Evolutionary conservation across 1,139 yeast species (phyloP), one percentile per base, ranked within the genome.

Genomic region (Sugiyamaella novakii): DNA sequence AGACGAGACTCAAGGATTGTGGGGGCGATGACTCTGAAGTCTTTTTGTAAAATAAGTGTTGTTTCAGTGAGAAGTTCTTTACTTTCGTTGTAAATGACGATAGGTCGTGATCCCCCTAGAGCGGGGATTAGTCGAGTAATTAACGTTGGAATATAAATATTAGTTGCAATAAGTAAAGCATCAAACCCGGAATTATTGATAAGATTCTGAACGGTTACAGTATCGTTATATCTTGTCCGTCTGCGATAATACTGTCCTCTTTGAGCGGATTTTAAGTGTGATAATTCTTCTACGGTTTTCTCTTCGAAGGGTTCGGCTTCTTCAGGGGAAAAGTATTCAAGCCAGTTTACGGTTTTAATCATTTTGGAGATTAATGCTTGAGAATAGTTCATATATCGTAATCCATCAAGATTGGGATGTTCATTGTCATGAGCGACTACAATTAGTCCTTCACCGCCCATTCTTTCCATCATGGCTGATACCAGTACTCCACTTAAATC

Each of bases 401-500:
- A 70, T 0, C 85, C 80, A 56, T 84, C 85, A 33, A 83, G 71
- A 61, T 89, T 91, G 5, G 96, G 83, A 63, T 91, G 97, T 65
- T 92, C 98, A 64, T 89, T 87, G 61, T 91, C 98, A 68, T 92
- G 97, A 2, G 84, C 75, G 25, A 87, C 76, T 3, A 88, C 77
- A 42, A 94, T 80, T 8, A 80, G 73, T 12, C 98, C 98, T 43
- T 80, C 71, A 2, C 92, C 88, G 50, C 81, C 81, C 94, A 92
- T 87, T 62, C 98, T 76, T 64, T 94, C 98, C 71, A 92, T 67
- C 77, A 94, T 73, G 3, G 95, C 87, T 54, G 87, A 87, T 2
- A 87, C 79, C 1, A 92, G 67, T 15, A 91, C 74, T 1, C 98
- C 97, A 25, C 95, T 89, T 22, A 96, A 84, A 61, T 92, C 98